Percentiles rank a stretch among this genome's conserved stretches.
Conservation (phyloP, 2,329 filamentous ascomycete species). For the Colletotrichum sp. region DNA sequence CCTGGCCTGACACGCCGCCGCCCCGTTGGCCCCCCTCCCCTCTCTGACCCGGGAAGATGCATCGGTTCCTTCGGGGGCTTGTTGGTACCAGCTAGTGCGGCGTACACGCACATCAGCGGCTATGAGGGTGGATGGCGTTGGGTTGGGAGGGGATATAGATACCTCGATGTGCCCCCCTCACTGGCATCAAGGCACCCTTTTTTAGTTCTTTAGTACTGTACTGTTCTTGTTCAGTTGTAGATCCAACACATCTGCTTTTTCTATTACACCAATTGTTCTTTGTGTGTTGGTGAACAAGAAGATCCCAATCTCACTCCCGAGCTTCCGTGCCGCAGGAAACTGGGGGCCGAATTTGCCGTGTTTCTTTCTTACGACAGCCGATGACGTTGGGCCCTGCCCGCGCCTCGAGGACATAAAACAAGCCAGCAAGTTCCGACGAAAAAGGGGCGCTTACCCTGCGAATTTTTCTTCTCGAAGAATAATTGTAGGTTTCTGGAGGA, state of each 20-base stretch:
- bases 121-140: neutral
- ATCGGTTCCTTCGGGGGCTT: neutral
- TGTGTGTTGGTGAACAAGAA: neutral
- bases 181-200: neutral
- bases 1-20: neutral
- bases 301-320: neutral
- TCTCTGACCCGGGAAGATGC: neutral
- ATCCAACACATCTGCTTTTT: neutral
- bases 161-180: neutral
- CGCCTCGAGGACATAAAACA: neutral
- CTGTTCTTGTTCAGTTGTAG: neutral
- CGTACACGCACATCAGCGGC: neutral
- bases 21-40: neutral
- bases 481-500: neutral
- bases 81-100: neutral
- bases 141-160: neutral
- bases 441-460: neutral
- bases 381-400: slow-evolving; percentile 14
- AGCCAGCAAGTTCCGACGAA: neutral
- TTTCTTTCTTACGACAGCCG: neutral
- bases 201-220: neutral
- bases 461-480: neutral
- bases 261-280: neutral
- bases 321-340: neutral
- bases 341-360: neutral